These are phyloP conservation scores for Glycine soja DNA, from an alignment of 306 rosid genomes.

Conservation along the genomic window DNA sequence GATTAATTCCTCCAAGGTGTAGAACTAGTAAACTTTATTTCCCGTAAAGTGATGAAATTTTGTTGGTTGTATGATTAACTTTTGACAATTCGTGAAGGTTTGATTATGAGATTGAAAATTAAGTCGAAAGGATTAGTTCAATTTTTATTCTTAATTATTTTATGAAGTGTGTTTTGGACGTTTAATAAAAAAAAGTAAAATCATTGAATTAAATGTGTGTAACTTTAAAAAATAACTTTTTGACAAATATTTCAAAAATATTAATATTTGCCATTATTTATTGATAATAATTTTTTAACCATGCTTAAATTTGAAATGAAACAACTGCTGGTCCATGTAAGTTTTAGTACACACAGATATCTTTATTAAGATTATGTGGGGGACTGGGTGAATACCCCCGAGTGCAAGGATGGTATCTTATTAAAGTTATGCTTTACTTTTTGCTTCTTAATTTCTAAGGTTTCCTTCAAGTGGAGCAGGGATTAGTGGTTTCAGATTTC, in stretches of 20 bases:
- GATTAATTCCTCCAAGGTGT: not conserved
- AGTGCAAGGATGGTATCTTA: constrained; percentile 5
- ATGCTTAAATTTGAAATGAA: not conserved
- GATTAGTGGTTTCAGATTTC: constrained; percentile 25
- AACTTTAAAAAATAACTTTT: not conserved
- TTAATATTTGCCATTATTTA: not conserved
- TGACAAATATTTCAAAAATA: not conserved
- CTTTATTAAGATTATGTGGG: constrained; percentile 1
- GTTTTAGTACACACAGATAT: not conserved
- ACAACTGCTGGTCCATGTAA: not conserved
- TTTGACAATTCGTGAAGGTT: not conserved
- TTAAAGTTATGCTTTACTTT: constrained; percentile 16
- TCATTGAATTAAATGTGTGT: not conserved
- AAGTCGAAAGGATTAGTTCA: not conserved
- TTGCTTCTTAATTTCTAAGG: not conserved
- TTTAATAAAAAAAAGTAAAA: not conserved
- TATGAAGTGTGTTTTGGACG: not conserved
- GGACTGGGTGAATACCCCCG: not conserved
- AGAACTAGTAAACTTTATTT: not conserved
- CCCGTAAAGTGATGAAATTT: no score
- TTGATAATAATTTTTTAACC: not conserved
- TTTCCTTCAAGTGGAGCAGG: not conserved
- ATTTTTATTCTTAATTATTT: not conserved
- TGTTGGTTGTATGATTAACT: no score
- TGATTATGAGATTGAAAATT: not conserved